phyloP scores from a whole-genome alignment of 192 early-diverging fungal genomes.

The Spizellomyces sp. region DNA sequence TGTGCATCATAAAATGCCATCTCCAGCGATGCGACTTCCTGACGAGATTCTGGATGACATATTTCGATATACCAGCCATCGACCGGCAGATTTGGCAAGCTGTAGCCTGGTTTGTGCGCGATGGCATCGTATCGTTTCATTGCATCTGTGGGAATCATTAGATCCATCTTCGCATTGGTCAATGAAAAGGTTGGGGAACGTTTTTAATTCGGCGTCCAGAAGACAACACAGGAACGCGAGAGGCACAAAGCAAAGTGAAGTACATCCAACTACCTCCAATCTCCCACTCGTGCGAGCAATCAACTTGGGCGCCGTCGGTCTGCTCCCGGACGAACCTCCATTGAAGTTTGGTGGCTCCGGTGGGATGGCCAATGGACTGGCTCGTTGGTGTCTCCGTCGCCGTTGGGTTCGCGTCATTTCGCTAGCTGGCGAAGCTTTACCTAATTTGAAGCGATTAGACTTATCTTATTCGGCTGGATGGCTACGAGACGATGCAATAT shows the following conservation, averaged over 20 bases:
- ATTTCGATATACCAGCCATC: not conserved
- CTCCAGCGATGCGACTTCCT: not conserved
- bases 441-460: not conserved
- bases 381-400: not conserved
- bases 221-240: not conserved
- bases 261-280: not conserved
- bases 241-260: not conserved
- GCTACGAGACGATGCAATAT: not conserved
- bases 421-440: not conserved
- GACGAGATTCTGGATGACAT: not conserved
- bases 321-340: not conserved
- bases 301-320: not conserved
- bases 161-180: not conserved
- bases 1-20: too few relatives aligned
- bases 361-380: not conserved
- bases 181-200: not conserved
- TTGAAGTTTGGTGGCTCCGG: not conserved
- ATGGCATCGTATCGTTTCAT: not conserved
- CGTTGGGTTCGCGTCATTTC: not conserved
- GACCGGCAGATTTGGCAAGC: not conserved
- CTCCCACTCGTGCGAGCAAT: not conserved
- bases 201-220: not conserved
- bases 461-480: not conserved
- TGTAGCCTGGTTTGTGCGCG: not conserved
- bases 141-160: not conserved